Percentiles rank a stretch among this genome's conserved stretches.
Evolutionary conservation across 805 yeast species (phyloP).

Genomic region (Priceomyces fermenticarens): DNA sequence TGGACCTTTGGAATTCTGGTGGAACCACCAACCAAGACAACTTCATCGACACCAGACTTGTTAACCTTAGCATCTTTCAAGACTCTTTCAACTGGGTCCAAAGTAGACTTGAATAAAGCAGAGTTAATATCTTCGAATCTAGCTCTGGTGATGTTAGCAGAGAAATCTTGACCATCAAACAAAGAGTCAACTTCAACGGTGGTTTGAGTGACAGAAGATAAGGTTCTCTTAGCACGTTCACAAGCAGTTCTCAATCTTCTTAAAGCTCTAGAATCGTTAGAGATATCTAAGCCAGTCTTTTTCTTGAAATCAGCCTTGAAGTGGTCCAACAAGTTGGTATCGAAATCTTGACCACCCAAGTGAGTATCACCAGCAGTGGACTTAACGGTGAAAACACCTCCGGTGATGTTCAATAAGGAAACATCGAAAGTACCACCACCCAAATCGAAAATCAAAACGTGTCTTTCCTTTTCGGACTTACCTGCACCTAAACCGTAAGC

Average conservation of each 20-base stretch:
- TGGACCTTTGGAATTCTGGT: constrained; percentile 53
- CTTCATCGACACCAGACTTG: constrained; percentile 44
- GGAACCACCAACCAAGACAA: constrained; percentile 51
- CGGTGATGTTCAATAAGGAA: constrained; percentile 84
- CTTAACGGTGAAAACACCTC: constrained; percentile 95
- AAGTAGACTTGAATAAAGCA: constrained; percentile 48
- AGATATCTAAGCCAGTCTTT: constrained; percentile 46
- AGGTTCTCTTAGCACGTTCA: constrained; percentile 52
- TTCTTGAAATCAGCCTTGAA: constrained; percentile 46
- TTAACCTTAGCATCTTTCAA: constrained; percentile 44
- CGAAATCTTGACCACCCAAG: constrained; percentile 53
- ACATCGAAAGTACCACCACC: constrained; percentile 99
- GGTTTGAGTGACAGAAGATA: constrained; percentile 48
- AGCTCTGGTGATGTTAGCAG: constrained; percentile 49
- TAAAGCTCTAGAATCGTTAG: constrained; percentile 47
- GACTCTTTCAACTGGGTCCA: constrained; percentile 50
- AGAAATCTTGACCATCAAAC: constrained; percentile 49
- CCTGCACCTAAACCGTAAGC: constrained; percentile 93
- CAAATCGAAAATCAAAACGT: constrained; percentile 87
- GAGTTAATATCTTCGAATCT: constrained; percentile 50
- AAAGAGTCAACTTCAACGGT: constrained; percentile 49
- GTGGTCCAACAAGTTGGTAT: constrained; percentile 48
- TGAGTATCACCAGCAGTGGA: constrained; percentile 69
- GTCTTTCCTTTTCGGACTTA: constrained; percentile 50
- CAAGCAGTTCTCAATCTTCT: constrained; percentile 52